Evolutionary conservation across 1,139 yeast genomes (phyloP).

Genomic region (Pichia sp.): DNA sequence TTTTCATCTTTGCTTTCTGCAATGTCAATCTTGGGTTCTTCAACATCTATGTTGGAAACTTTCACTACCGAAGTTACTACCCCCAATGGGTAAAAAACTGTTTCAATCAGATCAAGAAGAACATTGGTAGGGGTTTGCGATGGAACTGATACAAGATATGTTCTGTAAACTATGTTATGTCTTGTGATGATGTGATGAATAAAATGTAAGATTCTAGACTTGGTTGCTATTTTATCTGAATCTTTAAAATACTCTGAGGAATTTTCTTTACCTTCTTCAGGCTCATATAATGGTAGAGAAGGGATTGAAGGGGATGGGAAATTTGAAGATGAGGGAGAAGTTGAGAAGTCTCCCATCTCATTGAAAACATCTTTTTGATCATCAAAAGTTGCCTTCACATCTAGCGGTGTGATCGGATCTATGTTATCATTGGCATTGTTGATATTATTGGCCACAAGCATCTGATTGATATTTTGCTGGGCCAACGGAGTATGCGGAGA

Average conservation of each 20-base stretch:
- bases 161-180: conserved; percentile 26
- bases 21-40: not conserved
- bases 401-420: not conserved
- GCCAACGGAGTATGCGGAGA: conserved; percentile 13
- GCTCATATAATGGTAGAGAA: not conserved
- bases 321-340: conserved; percentile 11
- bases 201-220: conserved; percentile 24
- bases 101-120: conserved; percentile 5
- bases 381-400: not conserved
- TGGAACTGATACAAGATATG: conserved; percentile 31
- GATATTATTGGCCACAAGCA: not conserved
- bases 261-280: not conserved
- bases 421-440: not conserved
- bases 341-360: not conserved
- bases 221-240: conserved; percentile 7
- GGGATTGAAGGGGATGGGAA: conserved; percentile 17
- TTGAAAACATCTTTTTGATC: not conserved
- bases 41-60: not conserved
- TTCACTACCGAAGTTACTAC: conserved; percentile 4
- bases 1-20: not conserved
- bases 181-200: conserved; percentile 29
- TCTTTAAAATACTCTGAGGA: not conserved
- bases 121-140: conserved; percentile 21
- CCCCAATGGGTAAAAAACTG: conserved; percentile 16
- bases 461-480: conserved; percentile 9